phyloP scores from a whole-genome alignment of 345 rosid species.

The Acer negundo region DNA sequence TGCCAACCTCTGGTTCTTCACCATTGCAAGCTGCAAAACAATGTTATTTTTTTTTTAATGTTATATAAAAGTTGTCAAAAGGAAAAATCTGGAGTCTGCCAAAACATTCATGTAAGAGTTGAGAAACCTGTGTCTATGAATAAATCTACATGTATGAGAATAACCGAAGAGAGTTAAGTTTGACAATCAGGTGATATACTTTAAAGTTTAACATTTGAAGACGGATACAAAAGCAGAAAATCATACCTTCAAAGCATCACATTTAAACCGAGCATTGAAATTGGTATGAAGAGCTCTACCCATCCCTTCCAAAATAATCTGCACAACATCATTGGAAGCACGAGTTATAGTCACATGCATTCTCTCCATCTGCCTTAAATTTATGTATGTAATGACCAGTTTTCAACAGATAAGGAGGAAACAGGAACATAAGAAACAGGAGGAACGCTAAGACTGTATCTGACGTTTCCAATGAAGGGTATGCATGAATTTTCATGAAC shows the following conservation, averaged over 20 bases:
- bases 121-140: no score
- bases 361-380: not conserved
- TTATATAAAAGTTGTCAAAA: not conserved
- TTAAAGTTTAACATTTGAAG: not conserved
- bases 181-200: not conserved
- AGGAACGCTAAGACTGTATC: no score
- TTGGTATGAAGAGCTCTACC: slow-evolving; percentile 97
- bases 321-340: slow-evolving; percentile 19
- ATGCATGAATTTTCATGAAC: not conserved
- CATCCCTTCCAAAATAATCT: slow-evolving; percentile 98
- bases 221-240: not conserved
- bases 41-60: not conserved
- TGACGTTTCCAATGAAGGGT: not conserved
- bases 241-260: slow-evolving; percentile 87
- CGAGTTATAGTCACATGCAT: slow-evolving; percentile 2
- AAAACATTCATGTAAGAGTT: no score
- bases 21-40: slow-evolving; percentile 91
- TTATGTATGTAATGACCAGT: not conserved
- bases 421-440: not conserved
- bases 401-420: not conserved
- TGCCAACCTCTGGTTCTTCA: slow-evolving; percentile 96
- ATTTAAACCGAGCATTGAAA: slow-evolving; percentile 74
- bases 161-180: no score
- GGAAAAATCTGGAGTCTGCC: no score
- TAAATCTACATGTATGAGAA: no score